Evolutionary conservation across 2,329 filamentous ascomycete species (phyloP).

Genomic region (Ascochyta rabiei): DNA sequence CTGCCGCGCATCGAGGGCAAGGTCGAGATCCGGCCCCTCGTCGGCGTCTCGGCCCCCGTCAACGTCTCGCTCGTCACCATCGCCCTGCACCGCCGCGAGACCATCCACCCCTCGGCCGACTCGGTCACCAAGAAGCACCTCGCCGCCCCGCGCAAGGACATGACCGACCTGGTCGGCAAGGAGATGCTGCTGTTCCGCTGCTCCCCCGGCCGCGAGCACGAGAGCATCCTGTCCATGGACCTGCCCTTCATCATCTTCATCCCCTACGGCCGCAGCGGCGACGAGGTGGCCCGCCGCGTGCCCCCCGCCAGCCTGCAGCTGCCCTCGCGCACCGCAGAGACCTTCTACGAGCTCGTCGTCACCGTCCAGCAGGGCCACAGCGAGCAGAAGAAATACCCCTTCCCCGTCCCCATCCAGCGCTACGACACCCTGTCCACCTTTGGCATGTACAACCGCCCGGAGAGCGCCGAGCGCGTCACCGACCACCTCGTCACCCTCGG

Average conservation of each 20-base stretch:
- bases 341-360: slow-evolving; percentile 94
- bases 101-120: slow-evolving; percentile 94
- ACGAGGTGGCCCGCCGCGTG: slow-evolving; percentile 87
- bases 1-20: slow-evolving; percentile 96
- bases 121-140: slow-evolving; percentile 91
- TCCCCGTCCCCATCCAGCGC: slow-evolving; percentile 86
- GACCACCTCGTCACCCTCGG: slow-evolving; percentile 92
- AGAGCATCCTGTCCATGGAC: slow-evolving; percentile 94
- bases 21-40: slow-evolving; percentile 89
- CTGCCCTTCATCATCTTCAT: slow-evolving; percentile 97
- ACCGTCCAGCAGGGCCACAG: slow-evolving; percentile 89
- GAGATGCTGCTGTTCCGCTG: slow-evolving; percentile 93
- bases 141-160: slow-evolving; percentile 86
- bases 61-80: slow-evolving; percentile 92
- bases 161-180: slow-evolving; percentile 91
- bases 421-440: slow-evolving; percentile 98
- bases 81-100: slow-evolving; percentile 89
- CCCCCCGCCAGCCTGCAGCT: slow-evolving; percentile 91
- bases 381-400: slow-evolving; percentile 87
- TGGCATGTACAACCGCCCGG: slow-evolving; percentile 98
- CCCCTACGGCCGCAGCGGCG: slow-evolving; percentile 87
- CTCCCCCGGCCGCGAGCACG: slow-evolving; percentile 79
- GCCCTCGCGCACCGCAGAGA: slow-evolving; percentile 92
- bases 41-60: slow-evolving; percentile 86
- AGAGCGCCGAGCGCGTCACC: slow-evolving; percentile 81